Conservation (phyloP, 371 early-diverging fungal genomes). For the Mucor mucedo region DNA sequence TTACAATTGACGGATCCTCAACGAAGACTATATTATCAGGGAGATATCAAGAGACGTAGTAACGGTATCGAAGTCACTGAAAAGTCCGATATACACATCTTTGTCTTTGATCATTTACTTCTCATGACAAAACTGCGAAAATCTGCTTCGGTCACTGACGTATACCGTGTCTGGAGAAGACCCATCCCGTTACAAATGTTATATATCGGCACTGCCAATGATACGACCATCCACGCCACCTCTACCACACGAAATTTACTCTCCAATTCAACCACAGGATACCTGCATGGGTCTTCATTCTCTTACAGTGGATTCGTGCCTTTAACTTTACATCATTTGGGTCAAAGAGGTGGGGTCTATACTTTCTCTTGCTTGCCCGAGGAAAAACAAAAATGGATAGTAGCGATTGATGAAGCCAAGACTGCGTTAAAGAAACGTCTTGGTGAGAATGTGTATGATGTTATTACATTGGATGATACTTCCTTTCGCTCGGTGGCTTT, state of each 20-base stretch:
- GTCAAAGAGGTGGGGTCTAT: constrained; percentile 26
- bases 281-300: constrained; percentile 3
- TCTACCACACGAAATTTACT: constrained; percentile 9
- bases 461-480: constrained; percentile 22
- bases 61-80: constrained; percentile 66
- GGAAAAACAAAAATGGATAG: constrained; percentile 78
- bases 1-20: constrained; percentile 71
- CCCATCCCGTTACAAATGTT: constrained; percentile 66
- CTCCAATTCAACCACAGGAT: neutral
- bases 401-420: constrained; percentile 74
- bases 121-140: constrained; percentile 70
- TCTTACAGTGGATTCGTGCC: neutral
- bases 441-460: constrained; percentile 25
- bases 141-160: constrained; percentile 42
- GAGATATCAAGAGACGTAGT: constrained; percentile 69
- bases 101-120: constrained; percentile 85
- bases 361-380: constrained; percentile 51
- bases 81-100: constrained; percentile 66
- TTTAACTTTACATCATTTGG: constrained; percentile 31
- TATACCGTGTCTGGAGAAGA: constrained; percentile 59
- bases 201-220: constrained; percentile 22
- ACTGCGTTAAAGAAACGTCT: constrained; percentile 42
- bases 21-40: constrained; percentile 74
- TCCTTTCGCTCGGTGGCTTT: constrained; percentile 9
- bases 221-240: constrained; percentile 34